Evolutionary conservation across 176 grass and related monocot species (phyloP).

Genomic region (Oryza nivara): DNA sequence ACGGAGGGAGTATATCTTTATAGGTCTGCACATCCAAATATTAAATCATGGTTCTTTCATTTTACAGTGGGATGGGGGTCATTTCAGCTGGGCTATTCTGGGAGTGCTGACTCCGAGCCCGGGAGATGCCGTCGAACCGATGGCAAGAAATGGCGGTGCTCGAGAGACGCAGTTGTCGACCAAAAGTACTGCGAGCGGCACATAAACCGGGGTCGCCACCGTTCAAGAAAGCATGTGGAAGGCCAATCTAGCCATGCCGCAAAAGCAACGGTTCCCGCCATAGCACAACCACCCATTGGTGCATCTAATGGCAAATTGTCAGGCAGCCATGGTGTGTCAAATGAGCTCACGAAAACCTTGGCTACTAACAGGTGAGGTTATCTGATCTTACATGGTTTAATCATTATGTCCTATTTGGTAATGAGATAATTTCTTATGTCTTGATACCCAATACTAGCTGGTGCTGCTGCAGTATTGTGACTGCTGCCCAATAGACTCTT

Average conservation of each 20-base stretch:
- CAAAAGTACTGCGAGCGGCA: slow-evolving; percentile 20
- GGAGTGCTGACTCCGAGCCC: slow-evolving; percentile 2
- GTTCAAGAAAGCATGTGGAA: slow-evolving; percentile 31
- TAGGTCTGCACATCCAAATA: neutral
- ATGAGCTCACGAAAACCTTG: neutral
- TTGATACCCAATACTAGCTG: neutral
- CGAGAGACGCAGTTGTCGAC: slow-evolving; percentile 15
- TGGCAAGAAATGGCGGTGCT: slow-evolving; percentile 30
- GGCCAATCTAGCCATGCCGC: neutral
- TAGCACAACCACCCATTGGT: neutral
- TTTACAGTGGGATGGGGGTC: slow-evolving; percentile 16
- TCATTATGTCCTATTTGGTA: neutral
- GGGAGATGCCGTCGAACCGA: slow-evolving; percentile 23
- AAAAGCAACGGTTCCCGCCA: neutral
- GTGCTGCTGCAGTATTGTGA: neutral
- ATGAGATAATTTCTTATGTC: neutral
- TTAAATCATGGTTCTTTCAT: neutral
- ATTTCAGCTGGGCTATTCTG: slow-evolving; percentile 15
- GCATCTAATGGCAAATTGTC: neutral
- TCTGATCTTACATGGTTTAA: slow-evolving; percentile 14
- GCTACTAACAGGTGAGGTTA: neutral
- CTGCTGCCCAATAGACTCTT: neutral
- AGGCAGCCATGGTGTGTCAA: neutral
- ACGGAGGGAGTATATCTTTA: neutral
- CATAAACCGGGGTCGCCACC: slow-evolving; percentile 10